Percentiles rank a stretch among this genome's conserved stretches.
phyloP scores from a whole-genome alignment of 192 early-diverging fungal species.

The Coemansia reversa region DNA sequence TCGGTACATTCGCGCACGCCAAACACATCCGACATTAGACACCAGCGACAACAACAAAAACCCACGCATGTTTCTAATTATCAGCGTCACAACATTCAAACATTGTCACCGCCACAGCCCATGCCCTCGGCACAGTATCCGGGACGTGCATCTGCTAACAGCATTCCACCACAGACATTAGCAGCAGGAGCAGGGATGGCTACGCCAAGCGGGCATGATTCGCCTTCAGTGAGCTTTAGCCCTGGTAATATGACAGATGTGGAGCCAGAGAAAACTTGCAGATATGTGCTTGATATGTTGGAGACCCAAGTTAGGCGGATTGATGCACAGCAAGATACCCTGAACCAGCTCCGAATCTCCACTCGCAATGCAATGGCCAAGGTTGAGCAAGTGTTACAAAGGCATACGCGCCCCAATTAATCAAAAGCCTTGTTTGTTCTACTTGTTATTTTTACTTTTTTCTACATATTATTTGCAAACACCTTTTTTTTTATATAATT shows the following conservation, averaged over 20 bases:
- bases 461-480: too few species aligned
- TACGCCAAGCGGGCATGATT: neutral
- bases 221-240: slow-evolving; percentile 9
- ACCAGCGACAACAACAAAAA: neutral
- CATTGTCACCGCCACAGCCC: slow-evolving; percentile 3
- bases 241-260: neutral
- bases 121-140: neutral
- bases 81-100: slow-evolving; percentile 17
- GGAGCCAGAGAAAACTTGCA: slow-evolving; percentile 31
- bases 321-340: slow-evolving; percentile 39
- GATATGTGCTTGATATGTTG: slow-evolving; percentile 41
- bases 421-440: neutral
- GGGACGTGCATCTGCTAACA: neutral
- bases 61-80: neutral
- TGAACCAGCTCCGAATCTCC: slow-evolving; percentile 28
- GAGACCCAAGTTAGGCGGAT: slow-evolving; percentile 31
- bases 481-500: too few species aligned
- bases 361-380: slow-evolving; percentile 28
- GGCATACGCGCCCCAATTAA: slow-evolving; percentile 15
- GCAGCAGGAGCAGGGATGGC: neutral
- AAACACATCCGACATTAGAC: neutral
- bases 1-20: slow-evolving; percentile 10
- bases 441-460: slow-evolving; percentile 5
- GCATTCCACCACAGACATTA: neutral
- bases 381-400: slow-evolving; percentile 39